phyloP scores from a whole-genome alignment of 2,329 filamentous ascomycete genomes.

The Helotiales sp. region DNA sequence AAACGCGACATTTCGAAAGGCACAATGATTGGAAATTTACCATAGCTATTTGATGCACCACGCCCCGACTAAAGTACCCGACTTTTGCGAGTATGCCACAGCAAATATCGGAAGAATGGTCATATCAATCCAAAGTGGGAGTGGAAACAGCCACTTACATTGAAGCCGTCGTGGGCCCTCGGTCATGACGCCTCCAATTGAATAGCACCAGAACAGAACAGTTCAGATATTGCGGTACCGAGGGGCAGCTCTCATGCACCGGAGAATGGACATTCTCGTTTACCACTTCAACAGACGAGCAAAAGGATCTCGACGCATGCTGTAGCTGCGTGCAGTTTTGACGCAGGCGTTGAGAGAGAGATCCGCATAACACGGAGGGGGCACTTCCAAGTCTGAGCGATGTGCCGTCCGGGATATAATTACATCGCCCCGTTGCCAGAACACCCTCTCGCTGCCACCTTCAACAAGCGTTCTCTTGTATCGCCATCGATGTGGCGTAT shows the following conservation, averaged over 20 bases:
- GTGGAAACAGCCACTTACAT: not conserved
- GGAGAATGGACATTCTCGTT: not conserved
- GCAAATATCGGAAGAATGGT: not conserved
- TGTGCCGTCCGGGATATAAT: not conserved
- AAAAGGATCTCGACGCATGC: not conserved
- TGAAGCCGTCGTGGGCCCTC: not conserved
- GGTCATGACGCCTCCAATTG: not conserved
- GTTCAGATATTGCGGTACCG: not conserved
- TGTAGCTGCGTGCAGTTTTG: not conserved
- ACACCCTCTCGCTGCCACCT: not conserved
- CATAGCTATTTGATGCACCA: not conserved
- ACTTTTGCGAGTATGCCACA: not conserved
- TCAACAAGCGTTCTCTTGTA: not conserved
- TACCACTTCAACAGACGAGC: not conserved
- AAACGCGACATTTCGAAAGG: not conserved
- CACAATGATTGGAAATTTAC: not conserved
- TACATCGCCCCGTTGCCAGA: not conserved
- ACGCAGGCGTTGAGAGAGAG: not conserved
- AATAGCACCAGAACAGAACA: not conserved
- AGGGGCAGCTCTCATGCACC: not conserved
- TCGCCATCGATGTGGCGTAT: not conserved
- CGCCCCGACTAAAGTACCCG: not conserved
- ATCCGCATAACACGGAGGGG: not conserved
- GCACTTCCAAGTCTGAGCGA: not conserved
- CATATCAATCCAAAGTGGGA: not conserved